Evolutionary conservation across 805 yeast species (phyloP), one percentile per base, ranked within the genome.

Genomic region (Lachancea cidri): DNA sequence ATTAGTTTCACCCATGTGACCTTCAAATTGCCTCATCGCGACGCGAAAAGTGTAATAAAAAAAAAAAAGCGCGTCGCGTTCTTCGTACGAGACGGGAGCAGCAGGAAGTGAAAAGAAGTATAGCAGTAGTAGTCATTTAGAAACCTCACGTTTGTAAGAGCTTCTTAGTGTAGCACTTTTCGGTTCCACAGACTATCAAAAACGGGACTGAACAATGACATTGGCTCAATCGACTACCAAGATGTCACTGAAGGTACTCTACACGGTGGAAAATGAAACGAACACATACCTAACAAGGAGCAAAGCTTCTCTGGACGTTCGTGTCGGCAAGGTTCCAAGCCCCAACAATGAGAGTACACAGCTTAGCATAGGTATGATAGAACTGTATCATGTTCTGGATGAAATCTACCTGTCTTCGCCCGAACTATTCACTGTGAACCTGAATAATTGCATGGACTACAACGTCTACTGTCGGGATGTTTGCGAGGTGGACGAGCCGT

Each of bases 241-340:
- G 22, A 59, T 65, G 62, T 47, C 64, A 38, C 45, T 67, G 48
- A 60, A 60, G 50, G 51, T 66, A 40, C 47, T 65, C 44, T 60
- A 55, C 40, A 46, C 62, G 24, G 43, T 61, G 36, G 67, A 58
- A 30, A 57, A 53, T 29, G 54, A 49, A 18, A 49, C 57, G 2
- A 50, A 57, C 13, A 50, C 52, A 13, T 63, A 58, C 40, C 36
- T 63, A 20, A 58, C 67, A 3, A 48, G 67, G 17, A 58, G 65
- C 5, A 54, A 51, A 37, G 46, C 36, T 17, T 54, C 60, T 8
- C 49, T 51, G 9, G 49, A 46, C 4, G 65, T 60, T 1, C 52
- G 53, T 13, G 55, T 55, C 1, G 53, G 53, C n/a, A 44, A 46
- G 33, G 51, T 57, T 33, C 56, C 60, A 30, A 52, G 48, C 33